These are phyloP conservation scores for Jatropha curcas DNA, from an alignment of 345 rosid genomes.

Conservation along the genomic window DNA sequence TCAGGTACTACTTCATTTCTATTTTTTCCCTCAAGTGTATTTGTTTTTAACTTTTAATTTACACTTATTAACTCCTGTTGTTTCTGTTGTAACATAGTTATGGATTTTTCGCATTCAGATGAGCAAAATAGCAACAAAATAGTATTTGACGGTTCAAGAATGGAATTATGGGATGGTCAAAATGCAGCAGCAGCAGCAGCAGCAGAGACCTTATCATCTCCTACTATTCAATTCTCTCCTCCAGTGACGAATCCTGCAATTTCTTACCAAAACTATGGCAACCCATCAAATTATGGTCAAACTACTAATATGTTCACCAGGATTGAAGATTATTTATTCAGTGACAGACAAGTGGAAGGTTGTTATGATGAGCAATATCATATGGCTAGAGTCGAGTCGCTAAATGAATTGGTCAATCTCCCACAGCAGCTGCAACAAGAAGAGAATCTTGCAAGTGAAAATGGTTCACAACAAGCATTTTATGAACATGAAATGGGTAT, in stretches of 20 bases:
- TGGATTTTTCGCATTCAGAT: constrained; percentile 26
- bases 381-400: background rate
- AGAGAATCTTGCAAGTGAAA: background rate
- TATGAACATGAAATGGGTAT: background rate
- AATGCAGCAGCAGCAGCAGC: background rate
- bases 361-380: constrained; percentile 5
- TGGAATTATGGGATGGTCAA: constrained; percentile 12
- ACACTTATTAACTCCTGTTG: constrained; percentile 10
- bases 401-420: constrained; percentile 1
- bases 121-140: constrained; percentile 4
- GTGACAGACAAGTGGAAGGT: background rate
- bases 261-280: background rate
- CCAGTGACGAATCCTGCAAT: background rate
- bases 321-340: constrained; percentile 6
- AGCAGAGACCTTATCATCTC: background rate
- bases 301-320: background rate
- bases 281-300: background rate
- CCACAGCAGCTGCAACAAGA: background rate
- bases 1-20: constrained; percentile 27
- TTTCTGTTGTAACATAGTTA: constrained; percentile 25
- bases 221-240: background rate
- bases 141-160: constrained; percentile 6
- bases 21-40: too few species aligned
- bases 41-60: background rate
- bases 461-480: background rate